Base-by-base conservation (phyloP, 2,329 filamentous ascomycete genomes). In the Grosmannia huntii region DNA sequence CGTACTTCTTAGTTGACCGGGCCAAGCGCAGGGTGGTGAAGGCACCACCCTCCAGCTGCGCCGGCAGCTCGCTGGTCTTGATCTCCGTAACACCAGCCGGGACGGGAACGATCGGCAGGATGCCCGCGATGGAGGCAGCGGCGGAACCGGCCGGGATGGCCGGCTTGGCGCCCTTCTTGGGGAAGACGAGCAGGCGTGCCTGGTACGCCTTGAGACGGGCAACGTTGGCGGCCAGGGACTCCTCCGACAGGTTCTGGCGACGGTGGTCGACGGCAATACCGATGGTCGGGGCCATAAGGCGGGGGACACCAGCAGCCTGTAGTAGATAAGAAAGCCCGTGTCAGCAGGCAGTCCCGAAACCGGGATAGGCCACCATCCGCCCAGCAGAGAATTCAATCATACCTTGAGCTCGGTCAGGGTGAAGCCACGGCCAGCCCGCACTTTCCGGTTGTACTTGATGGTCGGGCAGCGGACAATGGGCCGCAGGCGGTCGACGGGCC, bases 401-500 rank as follows among this genome's bases (percentile, higher is more conserved):
- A 96, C 92, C 91, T 99, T 99, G 75, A 99, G 83, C 85, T 99
- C 94, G 79, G 86, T 82, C 68, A 97, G 82, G 69, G 92, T 90
- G 87, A 99, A 99, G 75, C 94, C 94, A 82, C 94, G 90, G 76
- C 94, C 94, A 73, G 90, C 85, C 75, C 94, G 87, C 73, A 95
- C 88, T 75, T 90, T 90, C 75, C 94, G 91, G 89, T 99, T 99
- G 85, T 99, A 95, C 84, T 95, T 96, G 82, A 96, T 78, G 70
- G 89, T 92, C 73, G 94, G 92, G 87, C 92, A 97, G 81, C 91
- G 89, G 69, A 99, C 92, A 76, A 97, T 80, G 67, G 94, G 94
- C 75, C 91, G 86, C 74, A 99, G 84, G 79, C 89, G 91, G 84
- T 99, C 94, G 77, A 96, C 89, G 68, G 94, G 94, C 71, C 94